Percentiles rank a stretch among this genome's conserved stretches.
Conservation (phyloP, 2,329 filamentous ascomycete species). For the Aspergillus clavatus region DNA sequence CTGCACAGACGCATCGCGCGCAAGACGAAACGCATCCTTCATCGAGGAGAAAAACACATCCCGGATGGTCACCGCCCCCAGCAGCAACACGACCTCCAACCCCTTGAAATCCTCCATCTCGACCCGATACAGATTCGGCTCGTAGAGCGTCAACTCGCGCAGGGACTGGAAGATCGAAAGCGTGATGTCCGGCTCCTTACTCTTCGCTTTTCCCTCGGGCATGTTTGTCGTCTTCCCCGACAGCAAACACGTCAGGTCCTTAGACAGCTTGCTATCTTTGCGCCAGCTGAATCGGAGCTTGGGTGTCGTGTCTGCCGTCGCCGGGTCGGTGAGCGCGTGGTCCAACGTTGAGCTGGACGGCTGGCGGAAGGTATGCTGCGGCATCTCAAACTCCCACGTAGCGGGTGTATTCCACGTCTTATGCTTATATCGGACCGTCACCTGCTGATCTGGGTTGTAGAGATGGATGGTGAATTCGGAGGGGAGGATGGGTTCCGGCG, state of each 20-base stretch:
- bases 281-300: constrained; percentile 85
- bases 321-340: constrained; percentile 60
- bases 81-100: constrained; percentile 71
- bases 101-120: constrained; percentile 94
- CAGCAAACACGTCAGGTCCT: constrained; percentile 84
- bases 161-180: constrained; percentile 77
- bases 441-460: constrained; percentile 86
- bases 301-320: constrained; percentile 54
- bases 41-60: constrained; percentile 61
- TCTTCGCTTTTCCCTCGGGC: constrained; percentile 63
- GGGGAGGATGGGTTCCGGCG: constrained; percentile 68
- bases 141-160: constrained; percentile 81
- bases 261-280: constrained; percentile 76
- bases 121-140: constrained; percentile 83
- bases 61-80: constrained; percentile 56
- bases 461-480: constrained; percentile 78
- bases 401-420: constrained; percentile 76
- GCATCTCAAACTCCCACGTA: constrained; percentile 89
- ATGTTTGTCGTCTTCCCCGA: constrained; percentile 66
- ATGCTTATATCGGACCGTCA: constrained; percentile 62
- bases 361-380: constrained; percentile 73
- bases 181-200: constrained; percentile 90
- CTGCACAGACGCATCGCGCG: background rate
- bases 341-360: constrained; percentile 78
- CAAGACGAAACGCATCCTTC: constrained; percentile 64